phyloP scores from a whole-genome alignment of 345 rosid species.

The Arabidopsis thaliana region DNA sequence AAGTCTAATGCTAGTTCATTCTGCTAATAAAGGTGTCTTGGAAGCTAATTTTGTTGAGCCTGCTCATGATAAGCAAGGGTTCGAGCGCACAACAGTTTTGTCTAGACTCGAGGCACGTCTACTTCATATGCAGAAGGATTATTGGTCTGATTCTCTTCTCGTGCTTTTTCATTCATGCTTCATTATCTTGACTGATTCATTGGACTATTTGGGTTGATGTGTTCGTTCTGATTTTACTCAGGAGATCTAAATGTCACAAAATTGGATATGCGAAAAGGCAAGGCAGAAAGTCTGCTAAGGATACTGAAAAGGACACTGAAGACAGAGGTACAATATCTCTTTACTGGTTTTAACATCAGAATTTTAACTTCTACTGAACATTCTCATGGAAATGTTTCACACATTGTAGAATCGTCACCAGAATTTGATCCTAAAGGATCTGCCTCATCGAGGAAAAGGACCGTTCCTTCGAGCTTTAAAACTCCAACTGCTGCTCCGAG shows the following conservation, averaged over 20 bases:
- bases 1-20: conserved; percentile 40
- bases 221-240: conserved; percentile 43
- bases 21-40: conserved; percentile 66
- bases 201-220: conserved; percentile 12
- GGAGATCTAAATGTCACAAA: conserved; percentile 67
- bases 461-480: conserved; percentile 21
- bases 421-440: conserved; percentile 43
- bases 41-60: conserved; percentile 98
- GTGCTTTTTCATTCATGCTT: neutral
- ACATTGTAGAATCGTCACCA: conserved; percentile 56
- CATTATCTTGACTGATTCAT: conserved; percentile 2
- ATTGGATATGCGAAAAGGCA: conserved; percentile 77
- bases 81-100: conserved; percentile 88
- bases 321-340: conserved; percentile 52
- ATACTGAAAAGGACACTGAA: conserved; percentile 45
- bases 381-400: conserved; percentile 30
- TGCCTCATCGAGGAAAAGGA: conserved; percentile 45
- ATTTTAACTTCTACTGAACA: conserved; percentile 8
- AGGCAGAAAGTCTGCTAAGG: conserved; percentile 49
- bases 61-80: conserved; percentile 97
- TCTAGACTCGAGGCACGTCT: conserved; percentile 83
- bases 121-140: conserved; percentile 79
- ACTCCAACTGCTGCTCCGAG: conserved; percentile 22
- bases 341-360: neutral
- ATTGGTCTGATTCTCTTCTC: conserved; percentile 65